A percentile compares a stretch with the other conserved stretches of the same genome.
Evolutionary conservation across 345 rosid species (phyloP).

Genomic region (Microcos paniculata): DNA sequence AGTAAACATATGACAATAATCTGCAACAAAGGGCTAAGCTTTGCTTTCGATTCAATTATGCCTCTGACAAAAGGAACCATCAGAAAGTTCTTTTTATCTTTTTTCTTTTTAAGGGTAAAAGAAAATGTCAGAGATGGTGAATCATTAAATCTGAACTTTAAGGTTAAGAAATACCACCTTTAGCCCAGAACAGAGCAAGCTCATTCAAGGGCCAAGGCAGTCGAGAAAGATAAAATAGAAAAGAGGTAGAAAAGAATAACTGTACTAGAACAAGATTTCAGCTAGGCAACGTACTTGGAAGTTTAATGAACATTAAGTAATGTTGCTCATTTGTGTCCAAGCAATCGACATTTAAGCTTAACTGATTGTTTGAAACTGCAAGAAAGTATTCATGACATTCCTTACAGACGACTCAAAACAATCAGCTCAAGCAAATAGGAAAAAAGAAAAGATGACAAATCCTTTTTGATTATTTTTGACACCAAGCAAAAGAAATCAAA

Average conservation of each 20-base stretch:
- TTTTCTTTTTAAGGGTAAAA: neutral
- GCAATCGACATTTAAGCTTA: neutral
- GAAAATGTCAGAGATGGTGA: neutral
- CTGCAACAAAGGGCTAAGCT: no score
- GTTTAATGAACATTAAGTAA: neutral
- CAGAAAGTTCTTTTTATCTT: no score
- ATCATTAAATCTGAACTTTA: neutral
- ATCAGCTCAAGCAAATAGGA: neutral
- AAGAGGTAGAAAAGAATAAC: neutral
- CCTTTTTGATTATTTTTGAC: neutral
- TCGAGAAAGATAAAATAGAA: neutral
- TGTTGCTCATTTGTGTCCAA: neutral
- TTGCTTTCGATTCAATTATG: neutral
- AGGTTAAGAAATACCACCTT: neutral
- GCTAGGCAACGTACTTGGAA: neutral
- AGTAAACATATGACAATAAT: neutral
- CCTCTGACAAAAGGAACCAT: neutral
- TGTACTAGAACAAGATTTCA: neutral
- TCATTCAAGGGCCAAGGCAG: neutral
- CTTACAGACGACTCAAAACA: constrained; percentile 7
- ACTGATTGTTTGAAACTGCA: constrained; percentile 18
- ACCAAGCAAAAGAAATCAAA: neutral
- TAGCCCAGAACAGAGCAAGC: neutral
- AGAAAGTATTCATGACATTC: neutral
- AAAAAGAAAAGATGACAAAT: no score